Base-by-base conservation (phyloP, 2,329 filamentous ascomycete species). In the Grosmannia serpens region DNA sequence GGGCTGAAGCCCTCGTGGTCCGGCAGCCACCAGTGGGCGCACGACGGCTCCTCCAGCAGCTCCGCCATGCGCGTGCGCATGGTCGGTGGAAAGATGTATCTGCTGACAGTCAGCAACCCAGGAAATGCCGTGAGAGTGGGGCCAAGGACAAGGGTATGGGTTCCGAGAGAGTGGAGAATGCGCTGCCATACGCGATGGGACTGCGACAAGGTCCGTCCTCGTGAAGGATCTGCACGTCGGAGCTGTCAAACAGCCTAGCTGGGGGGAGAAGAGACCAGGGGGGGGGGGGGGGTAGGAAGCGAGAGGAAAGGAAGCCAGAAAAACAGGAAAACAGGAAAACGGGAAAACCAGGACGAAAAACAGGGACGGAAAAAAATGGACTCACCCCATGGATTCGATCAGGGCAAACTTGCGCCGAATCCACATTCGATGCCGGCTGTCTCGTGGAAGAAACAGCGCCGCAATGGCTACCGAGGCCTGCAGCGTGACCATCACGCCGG, bases 11-110 rank as follows among this genome's bases (percentile, higher is more conserved):
- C 84, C 73, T 92, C 87, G 62, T 89, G 83, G 69, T 94, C 81
- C 2, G 91, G 89, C 3, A 96, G 80, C 94, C 94, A 99, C 89
- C 91, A 96, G 59, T 86, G 79, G 51, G 82, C 82, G 57, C 91
- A 83, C 24, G 85, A 83, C 17, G 83, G 79, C 50, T 89, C 81
- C 60, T 81, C 77, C 78, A 94, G 96, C 27, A 89, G 70, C 53
- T 87, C 80, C 35, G 88, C 84, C 80, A 97, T 87, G 63, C 86
- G 85, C 35, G 74, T 77, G 59, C 92, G 86, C 65, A 92, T 85
- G 15, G 82, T 82, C 33, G 83, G 76, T 1, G 91, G 87, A 64
- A 89, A 91, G 27, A 96, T 87, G 69, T 95, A 96, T 46, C 92
- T 96, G 62, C 20, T 35, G 38, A n/a, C 6, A 46, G 49, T 50